Conservation (phyloP, 208 protist genomes). For the Crithidia thermophila region DNA sequence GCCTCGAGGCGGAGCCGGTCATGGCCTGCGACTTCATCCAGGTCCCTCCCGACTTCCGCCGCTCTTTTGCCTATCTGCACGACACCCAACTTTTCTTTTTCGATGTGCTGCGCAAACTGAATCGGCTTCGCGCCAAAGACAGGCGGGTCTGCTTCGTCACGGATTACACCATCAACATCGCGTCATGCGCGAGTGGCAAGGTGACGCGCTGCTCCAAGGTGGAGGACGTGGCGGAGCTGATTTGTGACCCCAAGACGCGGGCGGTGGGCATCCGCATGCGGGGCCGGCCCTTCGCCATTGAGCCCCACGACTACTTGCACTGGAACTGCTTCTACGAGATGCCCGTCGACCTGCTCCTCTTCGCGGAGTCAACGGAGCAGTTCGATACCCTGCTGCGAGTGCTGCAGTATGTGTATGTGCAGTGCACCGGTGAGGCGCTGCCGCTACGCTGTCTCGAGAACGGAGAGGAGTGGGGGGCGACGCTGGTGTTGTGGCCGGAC, state of each 20-base stretch:
- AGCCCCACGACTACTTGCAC: background rate
- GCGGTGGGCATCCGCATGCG: slow-evolving; percentile 43
- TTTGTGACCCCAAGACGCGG: slow-evolving; percentile 12
- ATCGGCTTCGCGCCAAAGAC: slow-evolving; percentile 8
- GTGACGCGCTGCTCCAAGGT: slow-evolving; percentile 42
- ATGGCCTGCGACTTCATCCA: slow-evolving; percentile 11
- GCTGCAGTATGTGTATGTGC: slow-evolving; percentile 9
- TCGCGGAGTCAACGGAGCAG: slow-evolving; percentile 9
- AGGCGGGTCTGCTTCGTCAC: slow-evolving; percentile 46
- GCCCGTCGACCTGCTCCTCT: slow-evolving; percentile 47
- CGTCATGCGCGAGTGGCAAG: slow-evolving; percentile 7
- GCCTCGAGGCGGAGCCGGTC: background rate
- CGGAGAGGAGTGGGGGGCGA: slow-evolving; percentile 22
- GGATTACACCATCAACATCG: slow-evolving; percentile 42
- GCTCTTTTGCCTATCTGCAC: slow-evolving; percentile 23
- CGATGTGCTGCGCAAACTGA: slow-evolving; percentile 24
- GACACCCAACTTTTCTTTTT: slow-evolving; percentile 37
- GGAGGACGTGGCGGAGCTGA: slow-evolving; percentile 41
- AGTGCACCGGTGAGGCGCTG: slow-evolving; percentile 20
- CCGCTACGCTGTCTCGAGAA: slow-evolving; percentile 15
- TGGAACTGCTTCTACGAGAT: slow-evolving; percentile 41
- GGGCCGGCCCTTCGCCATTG: slow-evolving; percentile 26
- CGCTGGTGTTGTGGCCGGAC: slow-evolving; percentile 37
- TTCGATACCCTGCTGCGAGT: slow-evolving; percentile 19
- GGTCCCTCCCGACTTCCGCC: background rate